Percentiles rank a stretch among this genome's conserved stretches.
Conservation (phyloP, 176 grass and related monocot genomes). For the Oryza brachyantha region DNA sequence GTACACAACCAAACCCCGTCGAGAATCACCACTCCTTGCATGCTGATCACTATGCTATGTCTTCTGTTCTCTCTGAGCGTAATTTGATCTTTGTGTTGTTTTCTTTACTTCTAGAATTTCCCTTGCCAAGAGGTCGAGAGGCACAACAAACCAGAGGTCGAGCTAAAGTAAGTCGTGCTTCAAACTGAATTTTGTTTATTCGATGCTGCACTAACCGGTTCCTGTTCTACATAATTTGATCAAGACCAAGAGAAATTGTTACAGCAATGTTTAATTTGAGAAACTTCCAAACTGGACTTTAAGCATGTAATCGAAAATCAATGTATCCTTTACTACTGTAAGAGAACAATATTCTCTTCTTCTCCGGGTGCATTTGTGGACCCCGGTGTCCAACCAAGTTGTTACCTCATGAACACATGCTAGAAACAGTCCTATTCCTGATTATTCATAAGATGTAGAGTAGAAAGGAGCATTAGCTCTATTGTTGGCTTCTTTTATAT, state of each 20-base stretch:
- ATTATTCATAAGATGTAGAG: not conserved
- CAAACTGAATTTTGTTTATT: not conserved
- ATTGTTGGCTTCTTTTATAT: not conserved
- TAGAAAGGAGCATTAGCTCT: not conserved
- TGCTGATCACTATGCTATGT: not conserved
- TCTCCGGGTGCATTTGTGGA: not conserved
- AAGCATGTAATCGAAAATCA: not conserved
- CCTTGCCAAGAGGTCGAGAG: conserved; percentile 99
- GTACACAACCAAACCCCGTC: conserved; percentile 26
- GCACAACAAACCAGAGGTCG: conserved; percentile 94
- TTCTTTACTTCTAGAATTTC: conserved; percentile 63
- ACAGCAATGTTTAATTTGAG: not conserved
- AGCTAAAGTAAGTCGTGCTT: conserved; percentile 72
- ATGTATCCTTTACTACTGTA: not conserved
- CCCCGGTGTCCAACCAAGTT: not conserved
- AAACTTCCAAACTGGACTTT: not conserved
- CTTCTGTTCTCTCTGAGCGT: not conserved
- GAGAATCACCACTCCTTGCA: not conserved
- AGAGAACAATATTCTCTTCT: not conserved
- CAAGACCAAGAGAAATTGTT: not conserved
- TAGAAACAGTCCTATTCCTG: not conserved
- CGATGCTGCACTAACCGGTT: not conserved
- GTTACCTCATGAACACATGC: not conserved
- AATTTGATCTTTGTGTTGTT: not conserved
- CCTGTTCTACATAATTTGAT: not conserved